Base-by-base conservation (phyloP, 768 basidiomycete species). In the Pleurotus pulmonarius region DNA sequence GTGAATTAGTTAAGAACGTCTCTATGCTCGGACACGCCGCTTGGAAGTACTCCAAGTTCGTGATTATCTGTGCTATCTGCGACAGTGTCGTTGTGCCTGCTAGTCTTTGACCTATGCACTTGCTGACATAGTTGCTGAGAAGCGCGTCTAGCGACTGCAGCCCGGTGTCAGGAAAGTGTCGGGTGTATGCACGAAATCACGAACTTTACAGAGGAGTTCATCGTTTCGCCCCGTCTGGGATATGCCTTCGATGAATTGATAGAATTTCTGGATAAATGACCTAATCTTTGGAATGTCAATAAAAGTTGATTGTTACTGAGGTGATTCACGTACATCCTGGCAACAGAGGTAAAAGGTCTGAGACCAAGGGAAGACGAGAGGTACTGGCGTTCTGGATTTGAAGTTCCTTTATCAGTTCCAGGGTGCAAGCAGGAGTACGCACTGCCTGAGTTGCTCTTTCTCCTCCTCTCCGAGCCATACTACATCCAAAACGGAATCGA, bases 281-380 rank as follows among this genome's bases (percentile, higher is more conserved):
- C 92, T 86, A 58, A 96, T 90, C 86, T 96, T 73, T 9, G 7
- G 4, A 34, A 25, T 24, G 44, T 44, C 12, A 40, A 48, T 18
- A 20, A 56, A 9, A 7, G 20, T 6, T 8, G 8, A 24, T 15
- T 7, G 1, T 44, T 2, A 25, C 25, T 12, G 12, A 6, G n/a
- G n/a, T 7, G 43, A 2, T 34, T 56, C 34, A 58, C 77, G 25
- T 68, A 92, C 92, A 65, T 91, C 85, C 75, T 92, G 89, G 67
- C 96, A 98, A 64, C 92, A 96, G n/a, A 90, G 75, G 63, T 94
- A 91, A 70, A 98, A 98, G 1, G 91, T 90, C 67, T 91, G 88
- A 0, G 96, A 98, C 91, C 96, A 99, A 1, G 97, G 94, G 40
- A 99, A 76, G 24, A 78, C 76, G 56, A 87, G 75, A 4, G 94